Conservation (phyloP, 2,329 filamentous ascomycete genomes). For the Colletotrichum lupini region DNA sequence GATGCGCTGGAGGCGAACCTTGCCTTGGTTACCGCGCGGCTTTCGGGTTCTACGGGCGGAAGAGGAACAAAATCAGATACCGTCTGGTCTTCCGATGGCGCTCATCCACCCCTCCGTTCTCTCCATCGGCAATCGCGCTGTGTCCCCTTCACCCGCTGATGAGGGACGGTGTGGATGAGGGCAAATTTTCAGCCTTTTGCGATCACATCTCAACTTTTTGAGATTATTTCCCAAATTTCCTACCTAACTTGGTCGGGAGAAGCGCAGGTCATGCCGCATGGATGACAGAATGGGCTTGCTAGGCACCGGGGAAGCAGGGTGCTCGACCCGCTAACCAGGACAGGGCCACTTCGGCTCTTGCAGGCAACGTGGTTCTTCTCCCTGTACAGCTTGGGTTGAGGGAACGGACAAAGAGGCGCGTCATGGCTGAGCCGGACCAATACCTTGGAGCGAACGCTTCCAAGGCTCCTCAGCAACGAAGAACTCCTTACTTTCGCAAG, state of each 20-base stretch:
- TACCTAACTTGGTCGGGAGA: slow-evolving; percentile 21
- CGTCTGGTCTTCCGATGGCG: slow-evolving; percentile 12
- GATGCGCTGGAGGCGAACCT: neutral
- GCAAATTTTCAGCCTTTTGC: slow-evolving; percentile 17
- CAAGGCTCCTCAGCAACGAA: neutral
- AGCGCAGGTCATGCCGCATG: slow-evolving; percentile 20
- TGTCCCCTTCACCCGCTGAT: neutral
- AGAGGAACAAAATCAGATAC: neutral
- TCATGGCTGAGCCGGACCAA: slow-evolving; percentile 11
- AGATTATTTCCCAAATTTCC: neutral
- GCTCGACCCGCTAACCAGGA: slow-evolving; percentile 29
- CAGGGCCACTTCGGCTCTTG: slow-evolving; percentile 26
- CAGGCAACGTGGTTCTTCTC: slow-evolving; percentile 21
- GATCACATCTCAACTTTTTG: slow-evolving; percentile 32
- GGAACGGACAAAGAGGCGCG: slow-evolving; percentile 21
- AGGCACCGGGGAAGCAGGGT: slow-evolving; percentile 34
- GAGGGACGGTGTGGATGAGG: neutral
- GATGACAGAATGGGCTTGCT: slow-evolving; percentile 28
- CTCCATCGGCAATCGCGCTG: slow-evolving; percentile 24
- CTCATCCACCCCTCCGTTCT: neutral
- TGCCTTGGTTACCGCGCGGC: slow-evolving; percentile 5
- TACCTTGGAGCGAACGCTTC: neutral
- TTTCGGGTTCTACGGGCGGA: neutral
- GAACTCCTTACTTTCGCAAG: slow-evolving; percentile 25
- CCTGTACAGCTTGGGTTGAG: slow-evolving; percentile 18